phyloP scores from a whole-genome alignment of 169 alveolate species.

The Plasmodium ovale region DNA sequence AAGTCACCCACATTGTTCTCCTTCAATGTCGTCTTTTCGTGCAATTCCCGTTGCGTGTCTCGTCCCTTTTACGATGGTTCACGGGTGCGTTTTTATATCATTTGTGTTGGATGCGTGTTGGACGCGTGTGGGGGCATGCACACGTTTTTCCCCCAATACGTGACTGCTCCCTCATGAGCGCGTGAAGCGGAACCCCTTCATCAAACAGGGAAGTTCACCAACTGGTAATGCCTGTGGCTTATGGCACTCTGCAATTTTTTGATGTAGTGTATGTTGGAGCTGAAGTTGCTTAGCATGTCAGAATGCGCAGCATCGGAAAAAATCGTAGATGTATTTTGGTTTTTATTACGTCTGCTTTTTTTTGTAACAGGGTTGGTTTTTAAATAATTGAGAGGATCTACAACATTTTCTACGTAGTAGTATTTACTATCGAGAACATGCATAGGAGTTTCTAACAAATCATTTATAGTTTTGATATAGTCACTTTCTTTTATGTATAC shows the following conservation, averaged over 20 bases:
- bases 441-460: conserved; percentile 68
- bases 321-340: conserved; percentile 33
- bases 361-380: conserved; percentile 24
- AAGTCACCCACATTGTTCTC: too few species aligned
- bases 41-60: too few species aligned
- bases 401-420: conserved; percentile 56
- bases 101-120: too few species aligned
- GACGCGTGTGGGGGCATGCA: too few species aligned
- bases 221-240: conserved; percentile 44
- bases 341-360: conserved; percentile 51
- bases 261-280: conserved; percentile 14
- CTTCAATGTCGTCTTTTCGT: too few species aligned
- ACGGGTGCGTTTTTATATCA: too few species aligned
- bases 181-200: not conserved
- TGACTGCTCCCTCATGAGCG: too few species aligned
- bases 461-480: conserved; percentile 58
- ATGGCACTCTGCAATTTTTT: conserved; percentile 49
- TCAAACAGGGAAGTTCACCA: conserved; percentile 21
- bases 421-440: conserved; percentile 55
- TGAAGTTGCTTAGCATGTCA: conserved; percentile 4
- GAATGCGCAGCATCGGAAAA: conserved; percentile 23
- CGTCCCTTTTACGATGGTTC: too few species aligned
- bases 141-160: too few species aligned
- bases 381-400: conserved; percentile 63
- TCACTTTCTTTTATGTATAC: conserved; percentile 71